Conservation (phyloP, 345 rosid genomes). For the Lepidium sativum region DNA sequence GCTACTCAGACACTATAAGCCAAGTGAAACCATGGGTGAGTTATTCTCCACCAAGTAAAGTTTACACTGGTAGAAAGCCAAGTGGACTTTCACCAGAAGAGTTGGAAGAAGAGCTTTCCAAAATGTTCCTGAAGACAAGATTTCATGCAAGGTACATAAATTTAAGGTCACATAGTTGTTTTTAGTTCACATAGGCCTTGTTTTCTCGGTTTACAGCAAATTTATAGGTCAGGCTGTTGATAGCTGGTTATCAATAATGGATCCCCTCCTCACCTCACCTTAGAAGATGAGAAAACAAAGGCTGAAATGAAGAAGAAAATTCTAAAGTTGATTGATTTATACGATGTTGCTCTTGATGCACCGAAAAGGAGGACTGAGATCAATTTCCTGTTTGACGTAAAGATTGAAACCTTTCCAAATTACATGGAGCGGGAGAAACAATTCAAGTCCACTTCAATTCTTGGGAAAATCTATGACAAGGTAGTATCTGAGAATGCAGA, state of each 20-base stretch:
- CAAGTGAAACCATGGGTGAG: constrained; percentile 44
- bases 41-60: constrained; percentile 17
- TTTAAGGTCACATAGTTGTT: neutral
- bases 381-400: constrained; percentile 36
- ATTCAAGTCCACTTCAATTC: constrained; percentile 47
- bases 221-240: constrained; percentile 52
- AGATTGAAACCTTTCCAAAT: constrained; percentile 44
- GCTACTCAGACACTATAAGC: constrained; percentile 43
- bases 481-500: constrained; percentile 28
- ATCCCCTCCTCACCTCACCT: constrained; percentile 42
- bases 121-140: constrained; percentile 42
- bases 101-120: constrained; percentile 55
- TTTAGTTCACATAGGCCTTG: neutral
- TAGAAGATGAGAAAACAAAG: constrained; percentile 21
- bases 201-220: constrained; percentile 38
- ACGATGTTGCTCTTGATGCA: constrained; percentile 82
- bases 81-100: constrained; percentile 33
- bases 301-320: constrained; percentile 36
- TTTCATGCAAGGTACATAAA: constrained; percentile 46
- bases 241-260: constrained; percentile 74
- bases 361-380: constrained; percentile 52
- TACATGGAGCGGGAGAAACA: constrained; percentile 39
- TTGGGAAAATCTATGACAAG: constrained; percentile 52
- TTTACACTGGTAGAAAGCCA: constrained; percentile 24
- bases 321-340: constrained; percentile 36